These are phyloP conservation scores for Drechslerella dactyloides DNA, from an alignment of 2,329 filamentous ascomycete species.

Conservation along the genomic window DNA sequence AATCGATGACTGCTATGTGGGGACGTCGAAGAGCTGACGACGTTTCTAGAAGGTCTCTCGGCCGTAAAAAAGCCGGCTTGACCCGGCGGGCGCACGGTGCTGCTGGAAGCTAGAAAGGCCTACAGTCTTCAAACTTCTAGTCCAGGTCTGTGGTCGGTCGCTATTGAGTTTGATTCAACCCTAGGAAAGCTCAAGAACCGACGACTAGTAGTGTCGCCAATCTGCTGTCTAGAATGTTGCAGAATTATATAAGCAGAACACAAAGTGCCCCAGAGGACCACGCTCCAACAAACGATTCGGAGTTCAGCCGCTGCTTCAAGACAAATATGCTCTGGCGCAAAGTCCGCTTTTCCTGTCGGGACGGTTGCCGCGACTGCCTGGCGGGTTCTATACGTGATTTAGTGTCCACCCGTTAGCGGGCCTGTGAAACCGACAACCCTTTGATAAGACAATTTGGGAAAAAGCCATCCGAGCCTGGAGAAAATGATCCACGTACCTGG, in stretches of 20 bases:
- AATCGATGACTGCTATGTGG: neutral
- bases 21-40: neutral
- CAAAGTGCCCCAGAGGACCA: neutral
- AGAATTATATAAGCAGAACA: neutral
- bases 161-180: neutral
- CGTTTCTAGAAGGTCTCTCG: neutral
- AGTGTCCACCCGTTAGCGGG: neutral
- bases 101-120: neutral
- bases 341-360: neutral
- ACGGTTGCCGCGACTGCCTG: neutral
- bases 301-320: neutral
- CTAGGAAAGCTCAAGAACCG: neutral
- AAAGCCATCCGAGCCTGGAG: neutral
- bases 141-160: neutral
- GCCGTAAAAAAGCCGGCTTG: neutral
- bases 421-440: neutral
- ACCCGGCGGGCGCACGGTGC: neutral
- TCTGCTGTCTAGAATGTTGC: neutral
- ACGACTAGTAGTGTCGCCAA: neutral
- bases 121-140: neutral
- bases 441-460: neutral
- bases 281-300: neutral
- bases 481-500: neutral
- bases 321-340: neutral
- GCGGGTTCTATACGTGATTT: neutral